phyloP scores from a whole-genome alignment of 2,329 filamentous ascomycete genomes.

The Colletotrichum magnum region DNA sequence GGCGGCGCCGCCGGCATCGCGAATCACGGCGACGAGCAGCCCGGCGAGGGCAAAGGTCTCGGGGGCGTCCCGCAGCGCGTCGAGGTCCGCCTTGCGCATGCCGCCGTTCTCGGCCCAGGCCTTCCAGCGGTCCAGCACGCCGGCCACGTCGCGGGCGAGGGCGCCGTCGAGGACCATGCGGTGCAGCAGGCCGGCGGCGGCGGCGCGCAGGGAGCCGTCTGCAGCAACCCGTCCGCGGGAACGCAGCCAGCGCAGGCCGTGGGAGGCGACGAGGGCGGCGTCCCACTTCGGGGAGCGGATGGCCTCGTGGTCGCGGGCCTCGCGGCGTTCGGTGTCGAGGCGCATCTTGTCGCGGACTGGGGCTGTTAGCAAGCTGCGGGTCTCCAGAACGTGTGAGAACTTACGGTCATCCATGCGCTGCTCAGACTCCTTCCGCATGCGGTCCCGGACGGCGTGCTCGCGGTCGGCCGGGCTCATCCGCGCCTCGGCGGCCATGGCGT shows the following conservation, averaged over 20 bases:
- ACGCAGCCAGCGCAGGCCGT: conserved; percentile 60
- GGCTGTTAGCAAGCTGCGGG: conserved; percentile 19
- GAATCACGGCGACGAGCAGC: conserved; percentile 63
- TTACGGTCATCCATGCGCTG: conserved; percentile 63
- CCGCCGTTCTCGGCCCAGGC: conserved; percentile 69
- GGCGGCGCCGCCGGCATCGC: conserved; percentile 58
- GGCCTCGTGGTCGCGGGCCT: conserved; percentile 63
- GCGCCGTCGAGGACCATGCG: conserved; percentile 65
- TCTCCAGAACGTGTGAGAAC: conserved; percentile 38
- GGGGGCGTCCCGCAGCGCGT: conserved; percentile 51
- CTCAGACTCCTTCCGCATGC: conserved; percentile 58
- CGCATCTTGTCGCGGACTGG: conserved; percentile 59
- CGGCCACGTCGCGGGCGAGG: conserved; percentile 57
- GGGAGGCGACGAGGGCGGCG: conserved; percentile 60
- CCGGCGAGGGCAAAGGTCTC: conserved; percentile 63
- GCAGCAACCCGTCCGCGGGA: conserved; percentile 34
- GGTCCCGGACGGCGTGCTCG: conserved; percentile 56
- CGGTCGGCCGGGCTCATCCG: conserved; percentile 59
- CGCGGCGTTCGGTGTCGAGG: conserved; percentile 57
- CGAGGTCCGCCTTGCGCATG: conserved; percentile 63
- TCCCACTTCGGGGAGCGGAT: conserved; percentile 69
- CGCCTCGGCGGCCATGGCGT: conserved; percentile 59
- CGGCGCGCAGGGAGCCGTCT: conserved; percentile 52
- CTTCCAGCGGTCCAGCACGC: conserved; percentile 64
- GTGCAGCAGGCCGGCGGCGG: conserved; percentile 63